Percentiles rank a stretch among this genome's conserved stretches.
These are phyloP conservation scores for Nidularia sp. DNA, from an alignment of 768 basidiomycete species.

Conservation along the genomic window DNA sequence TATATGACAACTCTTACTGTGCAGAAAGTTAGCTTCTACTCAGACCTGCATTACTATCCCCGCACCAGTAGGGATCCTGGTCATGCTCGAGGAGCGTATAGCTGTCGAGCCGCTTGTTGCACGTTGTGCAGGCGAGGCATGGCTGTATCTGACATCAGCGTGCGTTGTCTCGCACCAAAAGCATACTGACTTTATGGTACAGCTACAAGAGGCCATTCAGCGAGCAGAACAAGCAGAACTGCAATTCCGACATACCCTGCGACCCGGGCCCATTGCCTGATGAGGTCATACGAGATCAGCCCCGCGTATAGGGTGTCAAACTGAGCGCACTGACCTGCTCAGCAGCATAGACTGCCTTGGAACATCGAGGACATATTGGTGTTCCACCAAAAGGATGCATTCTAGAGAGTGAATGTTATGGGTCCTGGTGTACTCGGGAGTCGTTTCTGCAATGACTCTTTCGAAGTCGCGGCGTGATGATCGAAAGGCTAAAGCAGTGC, in stretches of 20 bases:
- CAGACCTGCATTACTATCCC: neutral
- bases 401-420: neutral
- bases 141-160: slow-evolving; percentile 37
- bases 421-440: too few relatives aligned
- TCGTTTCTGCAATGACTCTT: too few relatives aligned
- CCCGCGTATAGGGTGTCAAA: neutral
- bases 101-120: slow-evolving; percentile 78
- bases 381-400: slow-evolving; percentile 77
- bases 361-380: slow-evolving; percentile 70
- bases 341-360: slow-evolving; percentile 79
- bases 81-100: slow-evolving; percentile 78
- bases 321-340: slow-evolving; percentile 59
- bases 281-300: slow-evolving; percentile 5
- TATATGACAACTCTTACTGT: slow-evolving; percentile 78
- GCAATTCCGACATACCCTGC: slow-evolving; percentile 56
- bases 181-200: slow-evolving; percentile 64
- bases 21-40: neutral
- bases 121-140: slow-evolving; percentile 74
- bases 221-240: neutral
- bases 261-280: slow-evolving; percentile 81
- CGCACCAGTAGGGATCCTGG: slow-evolving; percentile 58
- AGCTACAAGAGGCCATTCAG: slow-evolving; percentile 37
- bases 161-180: neutral
- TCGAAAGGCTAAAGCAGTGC: neutral
- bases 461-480: too few relatives aligned